Evolutionary conservation across 179 eudicot species (phyloP), one percentile per base, ranked within the genome.

Genomic region (Corrigiola litoralis): DNA sequence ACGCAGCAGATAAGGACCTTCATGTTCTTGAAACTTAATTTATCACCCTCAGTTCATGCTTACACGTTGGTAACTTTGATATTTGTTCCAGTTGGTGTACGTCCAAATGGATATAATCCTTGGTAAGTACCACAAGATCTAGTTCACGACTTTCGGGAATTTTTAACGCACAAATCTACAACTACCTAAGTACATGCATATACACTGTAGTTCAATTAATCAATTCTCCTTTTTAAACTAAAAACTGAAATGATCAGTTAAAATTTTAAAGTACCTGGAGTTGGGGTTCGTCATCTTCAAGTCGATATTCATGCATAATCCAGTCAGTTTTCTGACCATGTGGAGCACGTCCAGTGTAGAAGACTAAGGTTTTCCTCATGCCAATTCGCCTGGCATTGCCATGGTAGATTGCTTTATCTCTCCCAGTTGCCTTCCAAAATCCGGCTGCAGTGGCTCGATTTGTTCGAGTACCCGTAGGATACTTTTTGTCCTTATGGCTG

Each of bases 231-330:
- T 60, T 25, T 55, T 11, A 67, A 67, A 18, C 24, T 62, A 46
- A 18, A 28, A 47, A 5, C n/a, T n/a, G 20, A 17, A 23, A 56
- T 33, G 63, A 55, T 67, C 44, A 56, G 46, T 49, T 29, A 28
- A 33, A 8, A 61, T 7, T 45, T 12, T 17, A 13, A 14, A 4
- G 5, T 81, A 84, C 90, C 87, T 89, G 94, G 53, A 80, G 31
- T 17, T 73, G 73, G 24, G 75, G 31, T 46, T 71, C 59, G 12
- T 85, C 78, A 40, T 89, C 95, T 0, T 90, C 85, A 16, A 90
- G 84, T 48, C 98, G 92, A 63, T 92, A 92, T 57, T 92, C 98
- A 34, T 92, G 98, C 98, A 92, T 92, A 71, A 92, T 92, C 98
- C 98, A 89, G 63, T 92, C 95, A 1, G 95, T 85, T 73, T 92